Base-by-base conservation (phyloP, 805 yeast species). In the Phaffomyces antillensis region DNA sequence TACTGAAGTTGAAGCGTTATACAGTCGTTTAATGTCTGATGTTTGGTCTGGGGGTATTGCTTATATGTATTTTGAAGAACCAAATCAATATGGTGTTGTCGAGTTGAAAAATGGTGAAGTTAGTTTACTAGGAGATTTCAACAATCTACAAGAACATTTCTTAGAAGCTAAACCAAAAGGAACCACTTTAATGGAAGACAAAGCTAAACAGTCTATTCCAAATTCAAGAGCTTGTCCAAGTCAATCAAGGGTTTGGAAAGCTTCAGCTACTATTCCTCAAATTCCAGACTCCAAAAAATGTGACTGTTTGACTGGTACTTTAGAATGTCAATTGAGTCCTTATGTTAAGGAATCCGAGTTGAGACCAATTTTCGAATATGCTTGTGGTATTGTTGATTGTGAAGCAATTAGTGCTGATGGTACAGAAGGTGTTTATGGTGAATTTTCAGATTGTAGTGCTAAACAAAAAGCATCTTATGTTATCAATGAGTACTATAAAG, bases 1-100 rank as follows among this genome's bases (percentile, higher is more conserved):
- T 70, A 72, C 81, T 24, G 91, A 85, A 64, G 80, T 85, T 44
- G 77, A 68, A 31, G 76, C 86, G 41, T 60, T 85, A 20, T 85
- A 73, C 69, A 72, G 83, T 32, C 65, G 68, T 36, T 72, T 81
- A 38, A 85, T 85, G 95, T 77, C 86, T 28, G 77, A 72, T 52
- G 81, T 81, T 40, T 85, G 93, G 93, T 84, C 91, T 37, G 93
- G 95, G 53, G 95, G 91, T 56, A 76, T 85, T 59, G 91, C 79
- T 26, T 85, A 83, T 69, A 82, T 84, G 91, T 85, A 81, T 66
- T 85, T 79, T 67, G 79, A 85, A 65, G 91, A 85, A 65, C 76
- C 71, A 49, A 84, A 84, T 65, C 64, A 80, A 55, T 84, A 81
- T 59, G 91, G 95, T 54, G 78, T 84, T 52, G 88, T 84, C 34